phyloP scores from a whole-genome alignment of 352 stramenopile species.

The Phytophthora foliorum region DNA sequence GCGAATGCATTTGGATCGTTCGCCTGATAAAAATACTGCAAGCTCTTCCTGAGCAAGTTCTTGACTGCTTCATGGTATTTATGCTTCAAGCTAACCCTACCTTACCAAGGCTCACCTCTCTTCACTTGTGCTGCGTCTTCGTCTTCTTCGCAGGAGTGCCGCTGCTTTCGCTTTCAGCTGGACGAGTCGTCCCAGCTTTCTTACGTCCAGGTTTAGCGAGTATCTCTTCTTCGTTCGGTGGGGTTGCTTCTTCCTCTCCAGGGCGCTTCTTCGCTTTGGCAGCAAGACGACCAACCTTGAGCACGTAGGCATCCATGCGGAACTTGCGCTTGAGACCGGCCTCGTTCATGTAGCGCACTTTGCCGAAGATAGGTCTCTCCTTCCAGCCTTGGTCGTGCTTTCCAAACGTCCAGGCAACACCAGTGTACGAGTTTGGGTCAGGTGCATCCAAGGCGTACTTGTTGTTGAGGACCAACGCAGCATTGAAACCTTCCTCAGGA shows the following conservation, averaged over 20 bases:
- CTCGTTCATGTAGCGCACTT: conserved; percentile 99
- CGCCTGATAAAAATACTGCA: conserved; percentile 35
- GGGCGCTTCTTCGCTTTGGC: conserved; percentile 22
- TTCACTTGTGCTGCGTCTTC: conserved; percentile 27
- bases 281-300: conserved; percentile 55
- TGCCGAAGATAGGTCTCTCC: conserved; percentile 97
- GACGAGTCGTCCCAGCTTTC: conserved; percentile 17
- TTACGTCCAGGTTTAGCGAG: conserved; percentile 15
- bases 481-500: conserved; percentile 92
- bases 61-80: conserved; percentile 23
- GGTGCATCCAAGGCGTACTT: conserved; percentile 98
- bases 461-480: conserved; percentile 98
- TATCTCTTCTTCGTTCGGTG: conserved; percentile 14
- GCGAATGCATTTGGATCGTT: conserved; percentile 7
- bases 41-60: conserved; percentile 6
- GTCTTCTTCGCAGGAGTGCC: conserved; percentile 35
- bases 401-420: conserved; percentile 86
- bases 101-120: background rate
- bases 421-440: conserved; percentile 95
- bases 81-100: background rate
- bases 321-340: conserved; percentile 98
- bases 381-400: conserved; percentile 99
- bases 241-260: background rate
- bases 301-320: conserved; percentile 91
- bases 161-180: conserved; percentile 10